Base-by-base conservation (phyloP, 495 filamentous ascomycete genomes). In the Penicillium cinerascens region DNA sequence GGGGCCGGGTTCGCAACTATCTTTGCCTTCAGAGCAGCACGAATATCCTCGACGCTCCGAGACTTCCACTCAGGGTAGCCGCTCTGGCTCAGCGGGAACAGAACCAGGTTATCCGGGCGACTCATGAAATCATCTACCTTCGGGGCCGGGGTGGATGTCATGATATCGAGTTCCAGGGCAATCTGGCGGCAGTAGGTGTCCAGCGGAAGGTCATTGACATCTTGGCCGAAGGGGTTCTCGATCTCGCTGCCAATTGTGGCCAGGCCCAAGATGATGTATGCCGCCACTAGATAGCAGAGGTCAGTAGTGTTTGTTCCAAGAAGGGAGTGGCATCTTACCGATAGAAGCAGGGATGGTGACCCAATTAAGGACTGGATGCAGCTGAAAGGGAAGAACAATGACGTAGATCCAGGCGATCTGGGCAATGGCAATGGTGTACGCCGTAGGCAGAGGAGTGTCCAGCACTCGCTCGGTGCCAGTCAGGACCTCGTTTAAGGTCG, bases 401-500 rank as follows among this genome's bases (percentile, higher is more conserved):
- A 95, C 83, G 68, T 95, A 96, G 42, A 92, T 78, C 87, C 88
- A 92, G 29, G 89, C 87, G 59, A 95, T 92, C 58, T 95, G 91
- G 18, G 84, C 78, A 55, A 95, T 92, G 45, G 87, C 83, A 61
- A 96, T 96, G 43, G 79, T 80, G 76, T 96, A 96, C 18, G 88
- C 90, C 47, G 88, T 79, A 15, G 90, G 91, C 6, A 95, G 75
- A 3, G 91, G 91, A 2, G 90, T 96, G 65, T 85, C 88, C 21
- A 92, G 80, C 18, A 96, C 87, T 37, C 90, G 84, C 60, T 96
- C 89, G 6, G 85, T 85, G 36, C 85, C 85, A 4, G 81, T 82
- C 37, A 89, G 68, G 4, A 87, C 79, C 57, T 96, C 89, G 62
- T 88, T 90, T 15, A 96, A 61, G 0, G 78, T 66, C 17, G 65